phyloP scores from a whole-genome alignment of 1,139 yeast genomes.

The Blastobotrys aristatus region DNA sequence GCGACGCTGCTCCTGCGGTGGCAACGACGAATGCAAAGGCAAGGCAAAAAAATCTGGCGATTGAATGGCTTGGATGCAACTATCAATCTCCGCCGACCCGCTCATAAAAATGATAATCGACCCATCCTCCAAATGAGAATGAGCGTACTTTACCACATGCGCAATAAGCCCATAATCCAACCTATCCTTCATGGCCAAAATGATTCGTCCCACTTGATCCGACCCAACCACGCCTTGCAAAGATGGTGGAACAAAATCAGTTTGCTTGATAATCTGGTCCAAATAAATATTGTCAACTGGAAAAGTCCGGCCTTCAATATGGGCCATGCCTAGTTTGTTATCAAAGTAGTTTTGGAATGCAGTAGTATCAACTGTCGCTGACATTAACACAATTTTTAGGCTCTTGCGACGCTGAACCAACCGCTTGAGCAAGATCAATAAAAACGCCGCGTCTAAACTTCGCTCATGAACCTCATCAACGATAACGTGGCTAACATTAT shows the following conservation, averaged over 20 bases:
- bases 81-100: conserved; percentile 82
- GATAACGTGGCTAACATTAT: conserved; percentile 61
- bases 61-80: conserved; percentile 42
- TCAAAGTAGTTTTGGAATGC: conserved; percentile 63
- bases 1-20: conserved; percentile 73
- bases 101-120: conserved; percentile 83
- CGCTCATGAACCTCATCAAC: conserved; percentile 97
- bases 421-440: conserved; percentile 69
- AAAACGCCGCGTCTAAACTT: conserved; percentile 83
- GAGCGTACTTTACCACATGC: conserved; percentile 49
- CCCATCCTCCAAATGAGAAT: conserved; percentile 53
- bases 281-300: conserved; percentile 77
- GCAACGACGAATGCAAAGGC: conserved; percentile 84
- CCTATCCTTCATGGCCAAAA: conserved; percentile 37
- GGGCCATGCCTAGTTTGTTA: conserved; percentile 39
- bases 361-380: conserved; percentile 84
- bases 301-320: conserved; percentile 89
- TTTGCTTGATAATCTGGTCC: conserved; percentile 53
- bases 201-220: conserved; percentile 33
- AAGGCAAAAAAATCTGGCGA: conserved; percentile 37
- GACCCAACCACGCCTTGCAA: conserved; percentile 16
- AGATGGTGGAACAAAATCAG: conserved; percentile 36
- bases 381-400: conserved; percentile 76
- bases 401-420: conserved; percentile 32
- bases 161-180: conserved; percentile 71